These are phyloP conservation scores for Talaromyces sp. DNA, from an alignment of 2,329 filamentous ascomycete genomes.

Conservation along the genomic window DNA sequence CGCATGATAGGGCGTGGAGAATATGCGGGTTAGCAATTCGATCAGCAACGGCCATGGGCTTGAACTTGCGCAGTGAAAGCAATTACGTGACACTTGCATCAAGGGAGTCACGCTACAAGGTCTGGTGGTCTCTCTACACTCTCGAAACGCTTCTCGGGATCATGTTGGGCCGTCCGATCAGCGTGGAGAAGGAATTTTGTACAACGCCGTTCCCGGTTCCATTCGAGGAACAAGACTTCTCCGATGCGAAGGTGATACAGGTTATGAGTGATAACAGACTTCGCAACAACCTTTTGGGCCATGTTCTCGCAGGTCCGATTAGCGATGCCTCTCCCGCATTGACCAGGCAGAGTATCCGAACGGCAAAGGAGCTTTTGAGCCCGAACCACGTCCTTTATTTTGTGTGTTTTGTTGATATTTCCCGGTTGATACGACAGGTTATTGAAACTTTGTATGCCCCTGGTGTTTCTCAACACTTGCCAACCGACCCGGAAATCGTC, in stretches of 20 bases:
- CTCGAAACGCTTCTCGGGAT: slow-evolving; percentile 37
- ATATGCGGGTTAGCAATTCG: slow-evolving; percentile 36
- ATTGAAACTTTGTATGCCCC: slow-evolving; percentile 36
- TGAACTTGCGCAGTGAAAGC: slow-evolving; percentile 39
- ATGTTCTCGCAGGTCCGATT: slow-evolving; percentile 16
- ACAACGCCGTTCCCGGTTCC: slow-evolving; percentile 38
- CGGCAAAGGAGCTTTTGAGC: slow-evolving; percentile 22
- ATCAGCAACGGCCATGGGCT: slow-evolving; percentile 36
- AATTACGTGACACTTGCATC: slow-evolving; percentile 27
- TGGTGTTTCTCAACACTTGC: slow-evolving; percentile 26
- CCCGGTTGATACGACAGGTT: slow-evolving; percentile 29
- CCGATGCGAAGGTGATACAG: slow-evolving; percentile 23
- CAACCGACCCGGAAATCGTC: slow-evolving; percentile 31
- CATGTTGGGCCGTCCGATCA: slow-evolving; percentile 40
- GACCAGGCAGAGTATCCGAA: slow-evolving; percentile 15
- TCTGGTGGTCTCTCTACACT: slow-evolving; percentile 41
- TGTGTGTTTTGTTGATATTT: slow-evolving; percentile 33
- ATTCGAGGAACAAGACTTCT: slow-evolving; percentile 33
- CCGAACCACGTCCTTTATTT: slow-evolving; percentile 36
- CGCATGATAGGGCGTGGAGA: slow-evolving; percentile 34
- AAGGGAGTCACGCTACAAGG: slow-evolving; percentile 38
- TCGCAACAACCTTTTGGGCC: slow-evolving; percentile 24
- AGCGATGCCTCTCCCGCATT: slow-evolving; percentile 7
- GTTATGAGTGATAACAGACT: slow-evolving; percentile 29
- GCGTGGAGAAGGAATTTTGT: slow-evolving; percentile 32